Evolutionary conservation across 495 filamentous ascomycete species (phyloP).

Genomic region (Jackrogersella minutella): DNA sequence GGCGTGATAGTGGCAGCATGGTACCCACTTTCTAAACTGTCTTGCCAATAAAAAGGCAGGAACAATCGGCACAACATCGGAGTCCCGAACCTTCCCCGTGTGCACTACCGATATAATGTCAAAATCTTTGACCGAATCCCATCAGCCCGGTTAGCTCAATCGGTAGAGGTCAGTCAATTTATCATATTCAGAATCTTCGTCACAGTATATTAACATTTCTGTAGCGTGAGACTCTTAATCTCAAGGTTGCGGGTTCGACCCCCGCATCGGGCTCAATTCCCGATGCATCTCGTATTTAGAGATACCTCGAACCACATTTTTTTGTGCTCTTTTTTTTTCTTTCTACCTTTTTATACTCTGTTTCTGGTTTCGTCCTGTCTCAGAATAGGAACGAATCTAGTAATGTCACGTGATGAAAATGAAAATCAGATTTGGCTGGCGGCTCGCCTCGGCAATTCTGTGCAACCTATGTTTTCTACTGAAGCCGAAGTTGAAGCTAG

Average conservation of each 20-base stretch:
- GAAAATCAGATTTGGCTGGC: neutral
- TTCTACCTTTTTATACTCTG: too few relatives aligned
- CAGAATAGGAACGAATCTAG: neutral
- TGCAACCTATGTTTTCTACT: too few relatives aligned
- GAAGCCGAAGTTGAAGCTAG: too few relatives aligned
- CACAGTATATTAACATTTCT: neutral
- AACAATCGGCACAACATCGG: constrained; percentile 7
- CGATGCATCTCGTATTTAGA: constrained; percentile 36
- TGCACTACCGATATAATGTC: neutral
- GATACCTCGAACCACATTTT: constrained; percentile 8
- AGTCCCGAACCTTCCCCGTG: neutral
- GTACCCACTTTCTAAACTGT: neutral
- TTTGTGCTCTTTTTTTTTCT: neutral
- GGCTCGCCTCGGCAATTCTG: too few relatives aligned
- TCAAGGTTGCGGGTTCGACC: constrained; percentile 67
- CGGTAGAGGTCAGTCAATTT: constrained; percentile 62
- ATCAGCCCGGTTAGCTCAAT: constrained; percentile 73
- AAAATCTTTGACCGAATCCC: neutral
- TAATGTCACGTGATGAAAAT: neutral
- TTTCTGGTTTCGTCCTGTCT: too few relatives aligned
- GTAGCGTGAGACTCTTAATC: constrained; percentile 81
- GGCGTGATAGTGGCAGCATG: neutral
- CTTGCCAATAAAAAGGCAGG: neutral
- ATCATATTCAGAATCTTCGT: neutral
- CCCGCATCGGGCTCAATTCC: constrained; percentile 52